Evolutionary conservation across 768 basidiomycete species (phyloP), one percentile per base, ranked within the genome.

Genomic region (Suillus paluster): DNA sequence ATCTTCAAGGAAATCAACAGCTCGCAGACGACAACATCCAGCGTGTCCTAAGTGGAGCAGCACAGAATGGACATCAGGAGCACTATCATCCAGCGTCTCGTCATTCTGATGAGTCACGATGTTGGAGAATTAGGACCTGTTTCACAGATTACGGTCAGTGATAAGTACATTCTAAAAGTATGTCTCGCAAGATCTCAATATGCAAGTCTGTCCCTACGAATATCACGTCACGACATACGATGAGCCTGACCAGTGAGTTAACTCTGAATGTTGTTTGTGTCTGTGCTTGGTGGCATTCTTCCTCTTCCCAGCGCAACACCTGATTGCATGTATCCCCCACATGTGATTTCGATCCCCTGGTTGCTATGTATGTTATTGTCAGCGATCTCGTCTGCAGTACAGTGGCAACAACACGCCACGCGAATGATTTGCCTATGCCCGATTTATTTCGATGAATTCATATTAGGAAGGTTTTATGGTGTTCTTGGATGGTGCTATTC

Each of bases 401-500:
- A 4, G 17, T 49, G 9, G 48, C 36, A 30, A 67, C 73, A 7
- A 59, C 63, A 25, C 9, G 17, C 23, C 23, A 54, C 17, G 53
- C 25, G 15, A 54, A 54, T 10, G 17, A 54, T 10, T 5, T 5
- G 4, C 53, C 53, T 25, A 54, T 14, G 11, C 17, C 15, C 17
- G 36, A 54, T 19, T 15, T 54, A 36, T 38, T 21, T 38, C 53
- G 19, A 54, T 34, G 71, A 3, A 66, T 73, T 44, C 68, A 73
- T 30, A 61, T 75, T 23, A 70, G 67, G n/a, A 30, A 34, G 10
- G 17, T 38, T 5, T 34, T 36, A 5, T 38, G 67, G 70, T 25
- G 62, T 58, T 11, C 71, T 68, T 58, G 75, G 73, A 39, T 79
- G 76, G 77, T 68, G 63, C 36, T 67, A 73, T 84, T 10, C 84